Conservation (phyloP, 192 early-diverging fungal genomes). For the Backusella sp. region DNA sequence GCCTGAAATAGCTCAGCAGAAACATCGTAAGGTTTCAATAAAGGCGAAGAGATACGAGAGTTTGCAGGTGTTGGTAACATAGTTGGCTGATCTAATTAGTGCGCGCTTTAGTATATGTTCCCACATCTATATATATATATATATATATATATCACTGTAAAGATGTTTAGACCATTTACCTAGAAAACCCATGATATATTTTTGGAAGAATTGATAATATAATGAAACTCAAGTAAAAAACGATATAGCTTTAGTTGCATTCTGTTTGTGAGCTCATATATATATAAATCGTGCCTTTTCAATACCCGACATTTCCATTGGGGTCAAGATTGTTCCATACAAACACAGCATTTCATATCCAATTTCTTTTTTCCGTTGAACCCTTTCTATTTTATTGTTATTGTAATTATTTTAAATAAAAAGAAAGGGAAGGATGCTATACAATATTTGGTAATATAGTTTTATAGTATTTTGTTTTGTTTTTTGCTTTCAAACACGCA, state of each 20-base stretch:
- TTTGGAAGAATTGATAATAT: too few species aligned
- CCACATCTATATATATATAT: background rate
- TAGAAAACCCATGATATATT: too few species aligned
- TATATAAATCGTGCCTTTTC: background rate
- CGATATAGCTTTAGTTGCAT: too few species aligned
- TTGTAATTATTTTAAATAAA: background rate
- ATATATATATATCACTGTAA: background rate
- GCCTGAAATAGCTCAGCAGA: background rate
- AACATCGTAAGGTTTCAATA: background rate
- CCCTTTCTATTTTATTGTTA: background rate
- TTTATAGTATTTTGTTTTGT: background rate
- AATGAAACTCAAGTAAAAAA: too few species aligned
- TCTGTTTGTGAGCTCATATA: background rate
- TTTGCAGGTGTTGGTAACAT: background rate
- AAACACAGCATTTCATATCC: background rate
- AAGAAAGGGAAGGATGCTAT: conserved; percentile 13
- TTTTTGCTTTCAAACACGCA: background rate
- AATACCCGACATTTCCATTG: background rate
- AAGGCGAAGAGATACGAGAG: background rate
- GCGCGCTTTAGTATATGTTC: too few species aligned
- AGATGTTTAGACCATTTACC: background rate
- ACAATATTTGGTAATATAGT: conserved; percentile 30
- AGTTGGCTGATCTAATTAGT: background rate
- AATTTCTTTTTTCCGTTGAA: background rate
- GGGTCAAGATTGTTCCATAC: background rate